Base-by-base conservation (phyloP, 345 rosid genomes). In the Stellera chamaejasme region DNA sequence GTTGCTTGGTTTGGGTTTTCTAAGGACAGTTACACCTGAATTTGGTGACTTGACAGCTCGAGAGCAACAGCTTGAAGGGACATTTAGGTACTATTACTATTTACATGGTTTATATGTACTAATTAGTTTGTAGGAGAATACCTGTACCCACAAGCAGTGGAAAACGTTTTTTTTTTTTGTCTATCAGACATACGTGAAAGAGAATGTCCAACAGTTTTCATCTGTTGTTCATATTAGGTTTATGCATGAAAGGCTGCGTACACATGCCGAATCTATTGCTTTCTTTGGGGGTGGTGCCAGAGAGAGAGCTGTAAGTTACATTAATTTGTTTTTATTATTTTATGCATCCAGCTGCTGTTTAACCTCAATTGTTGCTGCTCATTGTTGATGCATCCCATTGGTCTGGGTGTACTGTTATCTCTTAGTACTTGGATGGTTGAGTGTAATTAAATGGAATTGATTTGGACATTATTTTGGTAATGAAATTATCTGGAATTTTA, bases 241-340 rank as follows among this genome's bases (percentile, higher is more conserved):
- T 82, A 90, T 93, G 99, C 99, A 90, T 73, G 99, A 93, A 78
- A 87, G 99, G 64, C 68, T 93, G 72, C 79, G 91, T 50, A 82
- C 87, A 10, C 99, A 93, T 83, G 99, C 97, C n/a, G 99, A 93
- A 66, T 93, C 97, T 51, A 77, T 93, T 61, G 99, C 99, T 58
- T 93, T 93, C 81, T 93, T 93, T 82, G 99, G 99, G 68, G 99
- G 99, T 56, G 99, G 99, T 66, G 79, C 88, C 52, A 82, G 97
- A 72, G 99, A 93, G 79, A 90, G 83, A 76, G 77, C 83, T 82
- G 99, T 93, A 83, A 93, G 97, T 68, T 60, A 50, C 63, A 52
- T 64, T 45, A 45, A 14, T 52, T 32, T 46, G 13, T 19, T 55
- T 16, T 65, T 41, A 10, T 55, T 13, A 51, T 59, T 4, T 32